Evolutionary conservation across 1,284 basidiomycete genomes (phyloP), one percentile per base, ranked within the genome.

Genomic region (Malassezia brasiliensis): DNA sequence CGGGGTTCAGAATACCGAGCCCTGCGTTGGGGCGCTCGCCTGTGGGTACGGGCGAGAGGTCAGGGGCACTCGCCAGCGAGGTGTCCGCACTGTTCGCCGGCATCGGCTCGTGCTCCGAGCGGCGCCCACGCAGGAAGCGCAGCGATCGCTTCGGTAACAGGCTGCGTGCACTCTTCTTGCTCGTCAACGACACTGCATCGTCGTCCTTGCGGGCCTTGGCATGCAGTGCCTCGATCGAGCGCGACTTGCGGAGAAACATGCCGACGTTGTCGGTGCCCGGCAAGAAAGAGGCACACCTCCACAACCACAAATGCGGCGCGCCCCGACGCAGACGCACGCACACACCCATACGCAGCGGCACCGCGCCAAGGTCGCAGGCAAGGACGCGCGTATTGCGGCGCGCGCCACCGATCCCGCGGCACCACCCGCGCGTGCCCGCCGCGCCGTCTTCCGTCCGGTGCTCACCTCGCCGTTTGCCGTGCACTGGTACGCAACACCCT

Each of bases 391-490:
- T 15, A 22, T 50, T 3, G 15, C 38, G 17, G 40, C 40, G 15
- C 19, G 36, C 14, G 28, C 32, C 1, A 32, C 9, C 9, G 49
- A 32, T n/a, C 11, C 32, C 6, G 44, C 28, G 3, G 46, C 20
- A 11, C 15, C 19, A 5, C 17, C 10, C 2, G 4, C 19, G 5
- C 19, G 12, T 5, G 17, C 19, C 14, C 44, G 51, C 8, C 39
- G 41, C 19, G 42, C 45, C 35, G 59, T 56, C 15, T 60, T 56
- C 44, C 50, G 59, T 4, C 59, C 59, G 14, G 32, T 60, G 12
- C 52, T 60, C 28, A 49, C 53, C 11, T 60, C 59, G 15, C 59
- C 59, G 22, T 60, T 41, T 32, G 41, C 47, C 12, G 50, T 50
- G 25, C 42, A 45, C n/a, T 56, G 59, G 55, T 50, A 45, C n/a